Percentiles rank a stretch among this genome's conserved stretches.
These are phyloP conservation scores for Purshia tridentata DNA, from an alignment of 306 rosid species.

Conservation along the genomic window DNA sequence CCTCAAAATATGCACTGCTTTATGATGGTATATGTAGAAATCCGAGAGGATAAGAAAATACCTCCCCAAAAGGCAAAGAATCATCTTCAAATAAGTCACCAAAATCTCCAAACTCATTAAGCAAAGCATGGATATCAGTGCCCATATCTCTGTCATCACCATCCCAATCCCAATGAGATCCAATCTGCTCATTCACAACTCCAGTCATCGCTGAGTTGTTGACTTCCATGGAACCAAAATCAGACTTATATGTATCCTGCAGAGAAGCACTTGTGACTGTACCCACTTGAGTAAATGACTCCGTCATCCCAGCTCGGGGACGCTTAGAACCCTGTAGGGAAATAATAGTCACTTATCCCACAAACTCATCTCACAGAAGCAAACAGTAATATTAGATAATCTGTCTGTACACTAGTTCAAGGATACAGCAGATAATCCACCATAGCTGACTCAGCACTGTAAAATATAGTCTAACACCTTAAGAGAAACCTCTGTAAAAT, in stretches of 20 bases:
- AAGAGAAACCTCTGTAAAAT: not conserved
- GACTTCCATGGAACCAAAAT: constrained; percentile 70
- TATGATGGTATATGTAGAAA: constrained; percentile 4
- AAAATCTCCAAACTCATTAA: constrained; percentile 90
- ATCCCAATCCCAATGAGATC: constrained; percentile 93
- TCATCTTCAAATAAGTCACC: constrained; percentile 92
- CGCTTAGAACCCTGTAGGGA: constrained; percentile 75
- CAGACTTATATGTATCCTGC: constrained; percentile 76
- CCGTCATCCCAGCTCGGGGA: constrained; percentile 64
- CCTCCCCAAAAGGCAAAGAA: constrained; percentile 93
- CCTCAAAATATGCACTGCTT: not conserved
- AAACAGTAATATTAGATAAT: not conserved
- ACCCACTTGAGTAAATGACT: constrained; percentile 59
- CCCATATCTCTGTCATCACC: constrained; percentile 71
- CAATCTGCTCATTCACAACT: constrained; percentile 65
- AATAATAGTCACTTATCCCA: constrained; percentile 16
- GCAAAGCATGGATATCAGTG: constrained; percentile 81
- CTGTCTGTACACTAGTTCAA: not conserved
- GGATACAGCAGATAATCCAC: too few species aligned
- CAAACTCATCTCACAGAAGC: constrained; percentile 22
- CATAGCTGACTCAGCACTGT: not conserved
- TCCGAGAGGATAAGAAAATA: constrained; percentile 30
- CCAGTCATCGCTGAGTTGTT: constrained; percentile 67
- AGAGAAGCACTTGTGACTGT: constrained; percentile 53
- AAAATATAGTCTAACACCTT: not conserved